Conservation (phyloP, 768 basidiomycete genomes). For the Trametes sanguinea region DNA sequence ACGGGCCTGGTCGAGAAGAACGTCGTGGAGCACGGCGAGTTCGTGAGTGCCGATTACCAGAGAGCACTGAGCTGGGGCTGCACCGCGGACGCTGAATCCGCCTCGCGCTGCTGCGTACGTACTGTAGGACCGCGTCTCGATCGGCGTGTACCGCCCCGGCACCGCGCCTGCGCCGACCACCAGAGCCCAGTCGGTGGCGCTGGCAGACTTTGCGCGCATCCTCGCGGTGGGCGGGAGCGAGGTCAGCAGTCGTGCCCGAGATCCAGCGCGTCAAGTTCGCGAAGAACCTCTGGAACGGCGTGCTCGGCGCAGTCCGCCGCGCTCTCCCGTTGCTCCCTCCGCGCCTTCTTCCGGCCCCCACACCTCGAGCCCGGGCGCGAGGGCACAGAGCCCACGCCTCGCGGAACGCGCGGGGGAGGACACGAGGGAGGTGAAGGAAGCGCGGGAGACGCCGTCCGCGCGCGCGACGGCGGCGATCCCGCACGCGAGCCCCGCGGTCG, state of each 20-base stretch:
- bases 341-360: slow-evolving; percentile 53
- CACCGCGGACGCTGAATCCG: neutral
- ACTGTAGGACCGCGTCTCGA: slow-evolving; percentile 49
- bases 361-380: slow-evolving; percentile 35
- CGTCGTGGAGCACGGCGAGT: slow-evolving; percentile 51
- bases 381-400: slow-evolving; percentile 29
- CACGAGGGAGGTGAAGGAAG: neutral
- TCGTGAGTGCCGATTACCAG: slow-evolving; percentile 40
- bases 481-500: slow-evolving; percentile 36
- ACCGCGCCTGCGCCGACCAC: slow-evolving; percentile 45
- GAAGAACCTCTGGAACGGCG: slow-evolving; percentile 69
- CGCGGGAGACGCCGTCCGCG: neutral
- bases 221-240: slow-evolving; percentile 51
- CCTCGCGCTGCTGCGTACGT: too few species aligned
- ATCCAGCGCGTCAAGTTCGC: slow-evolving; percentile 63
- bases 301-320: slow-evolving; percentile 55
- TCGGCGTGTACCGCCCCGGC: slow-evolving; percentile 57
- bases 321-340: slow-evolving; percentile 49
- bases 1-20: slow-evolving; percentile 50
- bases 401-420: neutral
- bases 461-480: slow-evolving; percentile 14
- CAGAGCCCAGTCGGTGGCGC: slow-evolving; percentile 41
- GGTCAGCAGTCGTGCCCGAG: slow-evolving; percentile 50
- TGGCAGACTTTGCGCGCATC: slow-evolving; percentile 48
- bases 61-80: neutral